Percentiles rank a stretch among this genome's conserved stretches.
These are phyloP conservation scores for Cyberlindnera saturnus DNA, from an alignment of 805 yeast genomes.

Conservation along the genomic window DNA sequence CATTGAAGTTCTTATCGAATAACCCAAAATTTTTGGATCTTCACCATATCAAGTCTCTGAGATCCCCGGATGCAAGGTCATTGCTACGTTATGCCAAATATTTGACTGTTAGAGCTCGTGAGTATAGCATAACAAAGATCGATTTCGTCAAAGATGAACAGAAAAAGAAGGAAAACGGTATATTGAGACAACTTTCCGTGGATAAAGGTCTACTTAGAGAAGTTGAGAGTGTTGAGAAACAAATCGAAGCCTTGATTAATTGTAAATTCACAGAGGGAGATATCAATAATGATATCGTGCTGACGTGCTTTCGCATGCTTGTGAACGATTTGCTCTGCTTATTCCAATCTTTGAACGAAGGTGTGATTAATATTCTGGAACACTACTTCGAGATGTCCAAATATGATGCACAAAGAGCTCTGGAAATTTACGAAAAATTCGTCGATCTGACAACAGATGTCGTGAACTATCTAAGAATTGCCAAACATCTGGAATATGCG, in stretches of 20 bases:
- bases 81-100: slow-evolving; percentile 68
- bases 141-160: slow-evolving; percentile 78
- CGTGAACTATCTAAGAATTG: slow-evolving; percentile 79
- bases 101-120: slow-evolving; percentile 59
- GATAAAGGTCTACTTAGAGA: slow-evolving; percentile 81
- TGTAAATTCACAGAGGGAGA: slow-evolving; percentile 77
- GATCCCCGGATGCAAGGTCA: slow-evolving; percentile 43
- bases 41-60: slow-evolving; percentile 29
- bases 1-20: slow-evolving; percentile 51
- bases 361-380: slow-evolving; percentile 88
- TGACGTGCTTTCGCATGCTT: slow-evolving; percentile 79
- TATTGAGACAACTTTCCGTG: slow-evolving; percentile 53
- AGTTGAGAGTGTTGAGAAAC: slow-evolving; percentile 78
- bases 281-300: slow-evolving; percentile 73
- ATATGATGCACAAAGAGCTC: slow-evolving; percentile 79
- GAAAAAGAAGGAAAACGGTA: slow-evolving; percentile 10
- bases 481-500: slow-evolving; percentile 80
- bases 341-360: slow-evolving; percentile 90
- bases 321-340: slow-evolving; percentile 85
- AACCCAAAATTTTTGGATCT: slow-evolving; percentile 47
- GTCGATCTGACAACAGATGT: slow-evolving; percentile 84
- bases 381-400: slow-evolving; percentile 92
- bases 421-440: slow-evolving; percentile 77
- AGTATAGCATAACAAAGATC: slow-evolving; percentile 53
- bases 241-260: slow-evolving; percentile 66